Base-by-base conservation (phyloP, 306 rosid genomes). In the Vigna radiata region DNA sequence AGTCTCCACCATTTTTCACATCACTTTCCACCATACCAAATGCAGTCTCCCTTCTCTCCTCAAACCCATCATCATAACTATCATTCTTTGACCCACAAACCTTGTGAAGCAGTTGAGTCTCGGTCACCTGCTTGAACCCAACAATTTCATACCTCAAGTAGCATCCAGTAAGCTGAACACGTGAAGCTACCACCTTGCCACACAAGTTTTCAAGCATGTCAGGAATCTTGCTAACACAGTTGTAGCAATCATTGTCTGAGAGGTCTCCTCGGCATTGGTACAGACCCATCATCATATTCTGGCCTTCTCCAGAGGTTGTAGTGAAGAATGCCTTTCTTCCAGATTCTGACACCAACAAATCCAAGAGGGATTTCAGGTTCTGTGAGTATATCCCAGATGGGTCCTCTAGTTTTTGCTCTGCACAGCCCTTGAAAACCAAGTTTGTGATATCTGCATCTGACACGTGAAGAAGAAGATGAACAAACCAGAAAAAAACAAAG, bases 211-310 rank as follows among this genome's bases (percentile, higher is more conserved):
- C 75, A 4, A 81, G 76, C 82, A 82, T 72, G 4, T 78, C 70
- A 61, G 89, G 81, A 50, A 85, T 73, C 72, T 82, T 90, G 72
- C 83, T 72, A 14, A 92, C 86, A 12, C 97, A 92, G 76, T 31
- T 73, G 85, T 70, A 58, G 84, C 97, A 93, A 21, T 81, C 73
- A 17, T 65, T 21, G 76, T 53, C 46, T 27, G 88, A 33, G 76
- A 93, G 92, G 82, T 93, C 97, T 5, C 96, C 97, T 71, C 94
- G 79, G 86, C 97, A 93, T 85, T 93, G 94, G 79, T 73, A 93
- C 5, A 83, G 55, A 17, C 92, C 96, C 64, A 71, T 77, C 15
- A 93, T 73, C 76, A 79, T 79, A 47, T 53, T 80, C 63, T 62
- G 84, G 62, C 76, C 82, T 2, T 79, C 86, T 2, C 96, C 96